Evolutionary conservation across 306 rosid genomes (phyloP).

Genomic region (Purshia tridentata): DNA sequence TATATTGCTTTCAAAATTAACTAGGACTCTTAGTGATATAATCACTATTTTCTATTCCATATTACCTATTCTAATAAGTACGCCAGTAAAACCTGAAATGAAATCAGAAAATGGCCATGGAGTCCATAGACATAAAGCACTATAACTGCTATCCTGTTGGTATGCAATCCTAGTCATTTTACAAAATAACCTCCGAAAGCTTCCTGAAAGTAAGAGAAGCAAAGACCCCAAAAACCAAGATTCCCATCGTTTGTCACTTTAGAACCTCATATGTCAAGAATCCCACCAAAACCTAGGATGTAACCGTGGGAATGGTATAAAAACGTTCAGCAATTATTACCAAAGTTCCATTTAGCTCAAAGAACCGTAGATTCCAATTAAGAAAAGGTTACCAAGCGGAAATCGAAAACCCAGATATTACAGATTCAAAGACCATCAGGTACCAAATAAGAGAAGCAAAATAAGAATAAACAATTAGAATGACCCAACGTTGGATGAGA

Average conservation of each 20-base stretch:
- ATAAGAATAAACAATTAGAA: background rate
- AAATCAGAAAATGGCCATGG: background rate
- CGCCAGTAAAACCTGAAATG: background rate
- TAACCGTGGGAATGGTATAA: background rate
- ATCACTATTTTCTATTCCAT: background rate
- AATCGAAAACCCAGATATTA: background rate
- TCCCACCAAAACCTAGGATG: constrained; percentile 1
- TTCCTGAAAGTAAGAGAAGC: constrained; percentile 3
- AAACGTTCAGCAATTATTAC: background rate
- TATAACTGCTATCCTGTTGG: background rate
- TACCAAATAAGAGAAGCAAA: constrained; percentile 9
- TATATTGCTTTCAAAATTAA: background rate
- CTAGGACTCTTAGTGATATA: background rate
- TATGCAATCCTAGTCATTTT: background rate
- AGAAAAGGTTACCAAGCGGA: background rate
- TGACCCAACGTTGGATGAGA: background rate
- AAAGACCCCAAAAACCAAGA: constrained; percentile 7
- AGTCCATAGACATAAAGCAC: background rate
- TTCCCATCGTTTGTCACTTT: background rate
- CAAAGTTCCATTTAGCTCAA: background rate
- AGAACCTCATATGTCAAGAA: background rate
- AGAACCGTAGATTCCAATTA: background rate
- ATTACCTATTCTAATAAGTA: background rate
- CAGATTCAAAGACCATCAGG: background rate
- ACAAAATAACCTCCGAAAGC: background rate